A percentile compares a stretch with the other conserved stretches of the same genome.
Evolutionary conservation across 2,329 filamentous ascomycete species (phyloP).

Genomic region (Colletotrichum falcatum): DNA sequence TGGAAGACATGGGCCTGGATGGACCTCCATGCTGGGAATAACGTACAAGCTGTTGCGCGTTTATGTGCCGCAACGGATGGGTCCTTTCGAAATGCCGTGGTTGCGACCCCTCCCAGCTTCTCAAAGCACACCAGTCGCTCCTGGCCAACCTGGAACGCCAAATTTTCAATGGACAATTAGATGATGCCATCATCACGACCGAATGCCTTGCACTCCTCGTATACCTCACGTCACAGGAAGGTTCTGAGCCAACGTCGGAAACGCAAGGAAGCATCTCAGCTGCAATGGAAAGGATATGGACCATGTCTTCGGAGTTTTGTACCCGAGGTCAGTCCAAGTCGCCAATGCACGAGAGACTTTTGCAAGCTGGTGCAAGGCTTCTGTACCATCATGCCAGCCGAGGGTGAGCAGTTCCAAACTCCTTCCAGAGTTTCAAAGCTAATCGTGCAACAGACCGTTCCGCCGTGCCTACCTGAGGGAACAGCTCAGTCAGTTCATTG

Average conservation of each 20-base stretch:
- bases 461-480: slow-evolving; percentile 74
- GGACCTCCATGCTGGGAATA: slow-evolving; percentile 61
- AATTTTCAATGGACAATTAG: slow-evolving; percentile 61
- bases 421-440: slow-evolving; percentile 31
- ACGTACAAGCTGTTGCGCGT: slow-evolving; percentile 50
- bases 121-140: slow-evolving; percentile 68
- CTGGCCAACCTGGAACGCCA: slow-evolving; percentile 65
- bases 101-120: slow-evolving; percentile 54
- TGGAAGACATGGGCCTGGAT: slow-evolving; percentile 77
- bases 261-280: slow-evolving; percentile 68
- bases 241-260: slow-evolving; percentile 57
- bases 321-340: slow-evolving; percentile 50
- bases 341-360: slow-evolving; percentile 69
- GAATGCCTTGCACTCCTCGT: slow-evolving; percentile 74
- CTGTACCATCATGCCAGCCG: slow-evolving; percentile 74
- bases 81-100: slow-evolving; percentile 38
- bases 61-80: slow-evolving; percentile 56
- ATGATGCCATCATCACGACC: slow-evolving; percentile 65
- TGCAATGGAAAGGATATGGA: slow-evolving; percentile 57
- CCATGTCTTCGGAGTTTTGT: slow-evolving; percentile 57
- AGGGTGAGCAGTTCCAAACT: slow-evolving; percentile 55
- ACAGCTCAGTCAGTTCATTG: slow-evolving; percentile 70
- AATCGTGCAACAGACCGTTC: slow-evolving; percentile 64
- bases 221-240: slow-evolving; percentile 68
- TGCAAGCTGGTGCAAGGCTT: slow-evolving; percentile 76